Evolutionary conservation across 306 rosid genomes (phyloP), one percentile per base, ranked within the genome.

Genomic region (Abrus precatorius): DNA sequence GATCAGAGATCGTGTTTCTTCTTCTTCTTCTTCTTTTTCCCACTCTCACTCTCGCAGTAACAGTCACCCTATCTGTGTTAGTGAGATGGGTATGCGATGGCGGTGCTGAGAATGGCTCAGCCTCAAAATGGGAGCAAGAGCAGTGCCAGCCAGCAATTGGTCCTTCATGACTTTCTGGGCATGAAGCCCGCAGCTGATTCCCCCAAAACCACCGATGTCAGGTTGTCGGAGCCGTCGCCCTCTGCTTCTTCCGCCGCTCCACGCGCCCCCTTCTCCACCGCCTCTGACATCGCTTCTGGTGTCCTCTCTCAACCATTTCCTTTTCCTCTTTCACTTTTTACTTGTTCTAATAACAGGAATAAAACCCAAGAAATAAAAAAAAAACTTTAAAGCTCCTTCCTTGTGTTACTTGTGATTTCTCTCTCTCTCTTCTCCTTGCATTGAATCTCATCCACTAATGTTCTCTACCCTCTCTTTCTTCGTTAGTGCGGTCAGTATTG

Each of bases 211-310:
- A 50, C 88, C 29, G 90, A 87, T 80, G 61, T 73, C 2, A 85
- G 92, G 78, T 83, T 83, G 9, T 50, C 91, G 1, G 89, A 86
- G 45, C 69, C 87, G 3, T 90, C 92, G 0, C 80, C 80, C 0
- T 86, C 94, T 6, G 87, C 88, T 34, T 86, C 93, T 20, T 90
- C 98, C 34, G 86, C 87, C 9, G 94, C 86, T 9, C 87, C 81
- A 56, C 92, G 93, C 69, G 95, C 85, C 5, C 98, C 90, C 62
- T 72, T 89, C 82, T 92, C 98, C 40, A 63, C 97, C 76, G 82
- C 94, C 74, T 92, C 98, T 54, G 98, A 90, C 83, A 89, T 89
- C 80, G 96, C 87, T 88, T 93, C 94, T 28, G 97, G 99, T 95
- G 36, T 2, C 12, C 2, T n/a, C 28, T 13, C 9, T 1, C 20